phyloP scores from a whole-genome alignment of 805 yeast species.

The Blastobotrys chiropterorum region DNA sequence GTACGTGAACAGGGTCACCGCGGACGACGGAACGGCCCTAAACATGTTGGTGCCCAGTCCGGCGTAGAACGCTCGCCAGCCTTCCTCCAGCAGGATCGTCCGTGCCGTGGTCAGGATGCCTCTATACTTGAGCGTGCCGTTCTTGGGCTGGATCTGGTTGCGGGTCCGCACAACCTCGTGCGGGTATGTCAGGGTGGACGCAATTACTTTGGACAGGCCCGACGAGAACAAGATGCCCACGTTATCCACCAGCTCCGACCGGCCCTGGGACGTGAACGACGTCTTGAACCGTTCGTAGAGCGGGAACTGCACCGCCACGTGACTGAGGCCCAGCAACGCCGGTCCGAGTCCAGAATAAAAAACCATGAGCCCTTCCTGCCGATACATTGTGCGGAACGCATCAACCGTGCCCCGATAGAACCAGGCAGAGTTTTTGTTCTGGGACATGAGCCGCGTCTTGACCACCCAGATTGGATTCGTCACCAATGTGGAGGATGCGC shows the following conservation, averaged over 20 bases:
- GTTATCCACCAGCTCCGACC: slow-evolving; percentile 16
- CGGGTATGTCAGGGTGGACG: slow-evolving; percentile 85
- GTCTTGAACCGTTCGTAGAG: slow-evolving; percentile 76
- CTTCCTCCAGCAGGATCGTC: slow-evolving; percentile 56
- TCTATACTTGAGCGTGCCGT: slow-evolving; percentile 23
- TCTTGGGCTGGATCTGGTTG: slow-evolving; percentile 52
- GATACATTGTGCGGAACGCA: slow-evolving; percentile 75
- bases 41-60: slow-evolving; percentile 83
- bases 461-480: slow-evolving; percentile 98
- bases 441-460: slow-evolving; percentile 86
- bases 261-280: slow-evolving; percentile 35
- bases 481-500: slow-evolving; percentile 71
- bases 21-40: slow-evolving; percentile 91
- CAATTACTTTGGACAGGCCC: slow-evolving; percentile 77
- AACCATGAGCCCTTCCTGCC: slow-evolving; percentile 69
- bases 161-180: slow-evolving; percentile 92
- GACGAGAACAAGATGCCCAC: slow-evolving; percentile 49
- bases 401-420: slow-evolving; percentile 73
- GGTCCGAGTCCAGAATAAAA: slow-evolving; percentile 90
- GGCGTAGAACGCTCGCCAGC: slow-evolving; percentile 76
- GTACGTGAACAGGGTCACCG: slow-evolving; percentile 89
- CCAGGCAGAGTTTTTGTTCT: slow-evolving; percentile 29
- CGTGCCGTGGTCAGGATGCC: slow-evolving; percentile 33
- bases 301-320: slow-evolving; percentile 96
- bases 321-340: slow-evolving; percentile 81